phyloP scores from a whole-genome alignment of 2,329 filamentous ascomycete species.

The Aureobasidium zeae region DNA sequence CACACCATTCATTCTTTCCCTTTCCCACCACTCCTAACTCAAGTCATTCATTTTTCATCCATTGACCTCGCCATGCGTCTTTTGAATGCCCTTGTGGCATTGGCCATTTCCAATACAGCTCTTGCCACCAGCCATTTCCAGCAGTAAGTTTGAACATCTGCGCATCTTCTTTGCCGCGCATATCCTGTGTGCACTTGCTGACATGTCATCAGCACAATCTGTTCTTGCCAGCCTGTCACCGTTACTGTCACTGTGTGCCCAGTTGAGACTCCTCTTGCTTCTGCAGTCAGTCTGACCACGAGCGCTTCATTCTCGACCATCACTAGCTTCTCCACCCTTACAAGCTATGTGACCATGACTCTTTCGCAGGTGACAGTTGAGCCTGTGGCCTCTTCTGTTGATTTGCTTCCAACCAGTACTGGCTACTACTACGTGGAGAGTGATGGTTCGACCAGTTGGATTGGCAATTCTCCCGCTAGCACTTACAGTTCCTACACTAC shows the following conservation, averaged over 20 bases:
- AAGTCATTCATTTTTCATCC: slow-evolving; percentile 4
- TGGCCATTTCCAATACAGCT: neutral
- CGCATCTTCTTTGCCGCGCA: neutral
- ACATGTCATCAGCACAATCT: neutral
- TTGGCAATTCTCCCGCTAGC: slow-evolving; percentile 20
- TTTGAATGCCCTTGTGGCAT: neutral
- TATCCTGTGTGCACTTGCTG: neutral
- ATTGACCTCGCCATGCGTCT: slow-evolving; percentile 6
- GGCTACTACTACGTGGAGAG: slow-evolving; percentile 18
- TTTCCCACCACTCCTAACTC: neutral
- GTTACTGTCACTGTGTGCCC: slow-evolving; percentile 4
- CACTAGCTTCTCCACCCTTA: slow-evolving; percentile 20
- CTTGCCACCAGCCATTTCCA: neutral
- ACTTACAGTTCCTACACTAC: slow-evolving; percentile 10
- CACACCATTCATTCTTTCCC: slow-evolving; percentile 5
- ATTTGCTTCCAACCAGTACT: slow-evolving; percentile 2
- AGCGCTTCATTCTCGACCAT: slow-evolving; percentile 6
- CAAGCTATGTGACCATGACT: slow-evolving; percentile 15
- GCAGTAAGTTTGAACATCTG: neutral
- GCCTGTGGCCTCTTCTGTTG: neutral
- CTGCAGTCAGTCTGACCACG: neutral
- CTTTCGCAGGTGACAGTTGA: slow-evolving; percentile 29
- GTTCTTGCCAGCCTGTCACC: slow-evolving; percentile 10
- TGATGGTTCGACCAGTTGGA: slow-evolving; percentile 23
- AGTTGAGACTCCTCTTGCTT: neutral